Base-by-base conservation (phyloP, 2,329 filamentous ascomycete genomes). In the Arthrobotrys sinensis region DNA sequence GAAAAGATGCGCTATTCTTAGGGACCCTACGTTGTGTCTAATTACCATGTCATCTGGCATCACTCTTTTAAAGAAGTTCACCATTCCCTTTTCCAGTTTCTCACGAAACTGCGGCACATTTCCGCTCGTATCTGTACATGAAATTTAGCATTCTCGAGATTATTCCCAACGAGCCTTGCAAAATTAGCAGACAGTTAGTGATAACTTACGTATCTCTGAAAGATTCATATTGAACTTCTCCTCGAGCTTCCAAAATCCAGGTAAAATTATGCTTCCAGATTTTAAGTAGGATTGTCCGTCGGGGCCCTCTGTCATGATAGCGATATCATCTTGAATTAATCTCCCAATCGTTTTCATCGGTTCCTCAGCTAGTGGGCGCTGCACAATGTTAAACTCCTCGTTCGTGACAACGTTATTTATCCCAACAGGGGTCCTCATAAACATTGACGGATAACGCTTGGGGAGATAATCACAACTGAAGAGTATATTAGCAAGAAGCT, bases 281-380 rank as follows among this genome's bases (percentile, higher is more conserved):
- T 94, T 88, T 0, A 96, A 88, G 83, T 94, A 93, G 85, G 95
- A 95, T 83, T 94, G 89, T 0, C 92, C 92, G 82, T 96, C 92
- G 0, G 87, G 83, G 19, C 86, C 87, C 84, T 96, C 92, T 81
- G 95, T 87, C 93, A 96, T 95, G 69, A 96, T 88, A 0, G 93
- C 93, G 0, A 96, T 85, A 83, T 96, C 93, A 82, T 96, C 93
- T 84, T 96, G 93, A 2, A 93, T 85, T 19, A 95, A 87, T 0
- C 92, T 89, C 0, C 90, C 91, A 65, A 87, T 89, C 81, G 90
- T 92, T 75, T 89, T 87, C 90, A 96, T 95, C 0, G 93, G 92
- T 81, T 96, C 92, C 84, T 95, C 92, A 0, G 85, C 83, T 4
- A 94, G 86, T 0, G 91, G 91, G 0, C 89, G 86, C 76, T 88